phyloP scores from a whole-genome alignment of 495 filamentous ascomycete genomes.

The Trichoderma reesei region DNA sequence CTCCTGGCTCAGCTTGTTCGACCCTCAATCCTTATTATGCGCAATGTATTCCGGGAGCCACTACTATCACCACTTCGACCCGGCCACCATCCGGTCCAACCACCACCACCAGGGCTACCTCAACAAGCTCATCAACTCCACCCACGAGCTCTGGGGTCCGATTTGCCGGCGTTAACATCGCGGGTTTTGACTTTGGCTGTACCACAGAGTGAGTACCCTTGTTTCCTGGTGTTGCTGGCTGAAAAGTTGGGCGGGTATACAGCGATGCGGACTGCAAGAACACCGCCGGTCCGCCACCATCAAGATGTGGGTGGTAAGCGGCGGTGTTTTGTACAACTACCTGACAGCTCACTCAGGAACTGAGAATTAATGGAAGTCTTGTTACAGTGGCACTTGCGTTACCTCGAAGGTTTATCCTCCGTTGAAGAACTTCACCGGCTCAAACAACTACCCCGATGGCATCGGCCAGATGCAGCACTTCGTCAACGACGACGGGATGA shows the following conservation, averaged over 20 bases:
- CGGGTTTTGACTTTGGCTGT: slow-evolving; percentile 42
- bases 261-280: too few species aligned
- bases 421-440: slow-evolving; percentile 19
- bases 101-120: background rate
- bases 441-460: slow-evolving; percentile 18
- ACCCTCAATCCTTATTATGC: background rate
- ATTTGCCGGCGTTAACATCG: slow-evolving; percentile 29
- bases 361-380: too few species aligned
- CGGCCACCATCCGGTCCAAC: background rate
- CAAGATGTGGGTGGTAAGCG: too few species aligned
- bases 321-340: too few species aligned
- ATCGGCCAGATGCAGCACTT: slow-evolving; percentile 50
- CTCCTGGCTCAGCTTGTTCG: background rate
- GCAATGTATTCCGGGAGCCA: background rate
- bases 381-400: slow-evolving; percentile 21
- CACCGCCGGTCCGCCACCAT: too few species aligned
- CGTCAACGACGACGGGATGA: slow-evolving; percentile 38
- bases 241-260: too few species aligned
- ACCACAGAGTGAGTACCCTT: slow-evolving; percentile 16
- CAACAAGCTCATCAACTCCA: background rate
- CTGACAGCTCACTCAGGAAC: too few species aligned
- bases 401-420: slow-evolving; percentile 20
- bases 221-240: too few species aligned
- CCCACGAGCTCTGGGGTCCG: background rate
- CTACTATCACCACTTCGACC: background rate